Conservation (phyloP, 345 rosid genomes). For the Eucalyptus cloeziana region DNA sequence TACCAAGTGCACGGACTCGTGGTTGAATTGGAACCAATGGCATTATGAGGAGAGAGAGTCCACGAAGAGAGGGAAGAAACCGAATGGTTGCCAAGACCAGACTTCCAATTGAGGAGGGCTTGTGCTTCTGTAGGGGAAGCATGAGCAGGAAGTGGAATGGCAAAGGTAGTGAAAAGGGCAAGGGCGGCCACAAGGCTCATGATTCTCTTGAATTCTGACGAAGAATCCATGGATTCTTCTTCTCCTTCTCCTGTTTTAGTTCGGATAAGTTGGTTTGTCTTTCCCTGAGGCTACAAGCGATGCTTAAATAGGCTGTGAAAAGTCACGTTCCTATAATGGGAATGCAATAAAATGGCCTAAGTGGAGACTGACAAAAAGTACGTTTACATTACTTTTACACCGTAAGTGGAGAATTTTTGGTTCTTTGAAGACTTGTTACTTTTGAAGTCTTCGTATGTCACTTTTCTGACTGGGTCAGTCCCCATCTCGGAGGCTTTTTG, state of each 20-base stretch:
- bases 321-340: neutral
- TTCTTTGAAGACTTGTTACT: too few species aligned
- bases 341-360: too few species aligned
- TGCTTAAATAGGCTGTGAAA: neutral
- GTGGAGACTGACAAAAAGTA: too few species aligned
- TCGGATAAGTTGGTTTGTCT: neutral
- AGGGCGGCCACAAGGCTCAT: neutral
- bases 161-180: neutral
- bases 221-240: neutral
- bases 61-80: neutral
- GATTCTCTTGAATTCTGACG: neutral
- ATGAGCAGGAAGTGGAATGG: neutral
- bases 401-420: too few species aligned
- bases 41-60: neutral
- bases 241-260: too few species aligned
- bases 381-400: too few species aligned
- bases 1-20: neutral
- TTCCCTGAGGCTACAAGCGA: neutral
- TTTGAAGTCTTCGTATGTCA: too few species aligned
- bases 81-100: neutral
- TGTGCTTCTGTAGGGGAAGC: neutral
- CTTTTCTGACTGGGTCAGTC: too few species aligned
- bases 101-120: constrained; percentile 5
- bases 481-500: too few species aligned
- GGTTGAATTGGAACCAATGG: neutral